Evolutionary conservation across 306 rosid genomes (phyloP).

Genomic region (Rosa persica): DNA sequence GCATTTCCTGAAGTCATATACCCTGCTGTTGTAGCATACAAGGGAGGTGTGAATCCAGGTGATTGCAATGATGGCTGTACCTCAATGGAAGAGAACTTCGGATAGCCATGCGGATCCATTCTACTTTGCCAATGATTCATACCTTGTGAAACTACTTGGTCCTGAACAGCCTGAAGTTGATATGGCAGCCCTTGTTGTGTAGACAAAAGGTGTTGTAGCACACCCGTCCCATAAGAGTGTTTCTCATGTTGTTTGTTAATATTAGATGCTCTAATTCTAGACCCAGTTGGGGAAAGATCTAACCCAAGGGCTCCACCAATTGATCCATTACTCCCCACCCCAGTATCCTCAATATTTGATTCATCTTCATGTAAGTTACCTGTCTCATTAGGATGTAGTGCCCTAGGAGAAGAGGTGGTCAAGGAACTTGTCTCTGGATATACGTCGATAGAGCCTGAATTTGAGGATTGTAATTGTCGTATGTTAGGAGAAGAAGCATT

Average conservation of each 20-base stretch:
- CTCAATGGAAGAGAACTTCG: constrained; percentile 44
- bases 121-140: constrained; percentile 34
- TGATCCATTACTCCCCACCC: constrained; percentile 25
- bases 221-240: constrained; percentile 24
- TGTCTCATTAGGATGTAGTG: constrained; percentile 27
- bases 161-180: constrained; percentile 38
- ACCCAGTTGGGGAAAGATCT: constrained; percentile 29
- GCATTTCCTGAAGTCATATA: constrained; percentile 49
- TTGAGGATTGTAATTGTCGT: constrained; percentile 38
- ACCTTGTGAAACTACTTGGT: constrained; percentile 45
- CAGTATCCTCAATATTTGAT: constrained; percentile 27
- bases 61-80: constrained; percentile 47
- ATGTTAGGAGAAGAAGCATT: constrained; percentile 31
- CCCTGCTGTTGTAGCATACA: constrained; percentile 49
- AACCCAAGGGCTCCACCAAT: constrained; percentile 22
- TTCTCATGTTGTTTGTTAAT: constrained; percentile 33
- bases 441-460: constrained; percentile 30
- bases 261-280: constrained; percentile 28
- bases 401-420: constrained; percentile 24
- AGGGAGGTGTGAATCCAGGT: constrained; percentile 41
- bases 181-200: constrained; percentile 28
- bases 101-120: constrained; percentile 42
- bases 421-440: constrained; percentile 24
- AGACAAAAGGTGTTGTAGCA: constrained; percentile 31
- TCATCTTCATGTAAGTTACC: constrained; percentile 25